Evolutionary conservation across 768 basidiomycete species (phyloP).

Genomic region (Dacryopinax primogenitus): DNA sequence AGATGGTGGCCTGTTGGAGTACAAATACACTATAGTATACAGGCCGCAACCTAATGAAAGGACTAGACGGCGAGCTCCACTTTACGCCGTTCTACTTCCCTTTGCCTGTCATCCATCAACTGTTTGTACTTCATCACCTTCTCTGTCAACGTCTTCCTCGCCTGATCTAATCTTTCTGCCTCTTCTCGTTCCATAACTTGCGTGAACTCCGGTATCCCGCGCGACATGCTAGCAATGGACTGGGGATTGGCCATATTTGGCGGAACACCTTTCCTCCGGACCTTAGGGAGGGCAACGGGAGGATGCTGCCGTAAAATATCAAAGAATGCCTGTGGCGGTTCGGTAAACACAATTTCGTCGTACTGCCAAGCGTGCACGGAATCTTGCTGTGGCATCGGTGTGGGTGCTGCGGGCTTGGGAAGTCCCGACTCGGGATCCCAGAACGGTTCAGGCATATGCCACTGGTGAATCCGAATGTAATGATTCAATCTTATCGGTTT

Average conservation of each 20-base stretch:
- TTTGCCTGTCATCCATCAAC: constrained; percentile 65
- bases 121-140: constrained; percentile 61
- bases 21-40: background rate
- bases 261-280: constrained; percentile 49
- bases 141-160: constrained; percentile 50
- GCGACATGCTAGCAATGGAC: constrained; percentile 46
- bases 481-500: constrained; percentile 81
- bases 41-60: constrained; percentile 10
- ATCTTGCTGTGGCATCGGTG: constrained; percentile 15
- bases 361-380: constrained; percentile 98
- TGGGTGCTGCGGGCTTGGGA: constrained; percentile 20
- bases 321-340: constrained; percentile 80
- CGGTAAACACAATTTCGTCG: constrained; percentile 93
- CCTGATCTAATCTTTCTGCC: constrained; percentile 62
- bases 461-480: constrained; percentile 90
- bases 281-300: constrained; percentile 65
- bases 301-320: constrained; percentile 66
- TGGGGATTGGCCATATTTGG: constrained; percentile 52
- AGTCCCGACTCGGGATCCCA: constrained; percentile 43
- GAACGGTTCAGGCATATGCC: constrained; percentile 30
- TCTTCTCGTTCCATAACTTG: constrained; percentile 79
- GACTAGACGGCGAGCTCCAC: constrained; percentile 29
- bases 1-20: background rate
- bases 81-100: constrained; percentile 59
- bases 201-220: constrained; percentile 68